phyloP scores from a whole-genome alignment of 2,329 filamentous ascomycete genomes.

The Diaporthe citriasiana region DNA sequence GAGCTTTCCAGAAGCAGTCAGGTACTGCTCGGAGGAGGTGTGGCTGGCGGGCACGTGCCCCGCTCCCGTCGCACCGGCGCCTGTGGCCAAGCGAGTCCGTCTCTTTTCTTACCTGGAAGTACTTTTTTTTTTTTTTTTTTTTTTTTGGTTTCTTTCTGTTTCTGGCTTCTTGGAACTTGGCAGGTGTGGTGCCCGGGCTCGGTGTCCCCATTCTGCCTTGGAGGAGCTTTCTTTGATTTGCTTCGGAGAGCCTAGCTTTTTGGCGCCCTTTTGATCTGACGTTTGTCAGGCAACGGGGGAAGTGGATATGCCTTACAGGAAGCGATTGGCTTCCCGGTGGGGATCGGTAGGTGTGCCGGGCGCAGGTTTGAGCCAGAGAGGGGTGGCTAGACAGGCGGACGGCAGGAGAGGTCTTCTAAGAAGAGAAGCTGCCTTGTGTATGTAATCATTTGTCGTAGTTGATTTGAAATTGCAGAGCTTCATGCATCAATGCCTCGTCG shows the following conservation, averaged over 20 bases:
- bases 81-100: constrained; percentile 1
- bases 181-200: constrained; percentile 2
- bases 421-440: constrained; percentile 5
- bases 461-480: constrained; percentile 40
- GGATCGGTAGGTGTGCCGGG: constrained; percentile 24
- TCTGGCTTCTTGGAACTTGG: not conserved
- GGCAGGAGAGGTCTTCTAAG: constrained; percentile 2
- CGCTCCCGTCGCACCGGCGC: constrained; percentile 26
- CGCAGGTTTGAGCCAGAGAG: constrained; percentile 38
- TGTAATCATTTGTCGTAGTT: constrained; percentile 21
- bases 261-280: not conserved
- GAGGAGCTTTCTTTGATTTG: not conserved
- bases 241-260: not conserved
- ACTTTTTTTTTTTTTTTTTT: not conserved
- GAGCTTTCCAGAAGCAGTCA: constrained; percentile 31
- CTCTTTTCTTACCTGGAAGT: not conserved
- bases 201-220: constrained; percentile 22
- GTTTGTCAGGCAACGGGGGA: constrained; percentile 17
- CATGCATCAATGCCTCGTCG: constrained; percentile 41
- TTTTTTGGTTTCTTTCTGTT: not conserved
- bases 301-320: constrained; percentile 14
- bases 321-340: constrained; percentile 26
- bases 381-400: not conserved
- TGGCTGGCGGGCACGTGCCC: constrained; percentile 23
- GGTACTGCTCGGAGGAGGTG: not conserved